Base-by-base conservation (phyloP, 108 stramenopile genomes). In the Skeletonema tropicum region DNA sequence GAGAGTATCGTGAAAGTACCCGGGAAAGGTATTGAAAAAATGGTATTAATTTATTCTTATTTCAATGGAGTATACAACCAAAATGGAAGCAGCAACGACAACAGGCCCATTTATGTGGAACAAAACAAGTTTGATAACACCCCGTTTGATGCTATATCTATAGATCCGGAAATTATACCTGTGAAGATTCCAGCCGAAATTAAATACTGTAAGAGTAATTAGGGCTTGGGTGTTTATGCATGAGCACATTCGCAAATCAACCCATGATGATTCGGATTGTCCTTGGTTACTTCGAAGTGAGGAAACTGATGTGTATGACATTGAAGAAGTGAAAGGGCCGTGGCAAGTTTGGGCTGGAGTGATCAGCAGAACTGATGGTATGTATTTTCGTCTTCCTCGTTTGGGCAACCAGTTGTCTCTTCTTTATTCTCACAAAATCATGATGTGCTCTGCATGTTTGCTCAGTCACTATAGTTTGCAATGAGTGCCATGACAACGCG, bases 211-310 rank as follows among this genome's bases (percentile, higher is more conserved):
- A 21, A 36, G 17, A 23, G 39, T 29, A 29, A 29, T 42, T 31
- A 3, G 33, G 6, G 64, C 64, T 1, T 74, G 73, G 73, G 73
- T 66, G 1, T 74, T 74, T 6, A 74, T 21, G 33, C 64, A 74
- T 15, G 15, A 48, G 19, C 2, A 74, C 30, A 74, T 74, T 7
- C 29, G 63, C 2, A 73, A 73, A n/a, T 73, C 63, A 35, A 33
- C 19, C 33, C 57, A 26, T 19, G 58, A 59, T 32, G 35, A 58
- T 32, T 31, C 30, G 33, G 35, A 41, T 42, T 70, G 70, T 36
- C 35, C 30, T 23, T 70, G 70, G 70, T 59, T 70, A 15, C 52
- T 70, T 12, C 55, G 70, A 9, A 58, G 57, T 41, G 29, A 55
- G 23, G 70, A 70, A 38, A 70, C 70, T 25, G 25, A 29, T 19